These are phyloP conservation scores for Erigeron philadelphicus DNA, from an alignment of 140 eudicot species.

Conservation along the genomic window DNA sequence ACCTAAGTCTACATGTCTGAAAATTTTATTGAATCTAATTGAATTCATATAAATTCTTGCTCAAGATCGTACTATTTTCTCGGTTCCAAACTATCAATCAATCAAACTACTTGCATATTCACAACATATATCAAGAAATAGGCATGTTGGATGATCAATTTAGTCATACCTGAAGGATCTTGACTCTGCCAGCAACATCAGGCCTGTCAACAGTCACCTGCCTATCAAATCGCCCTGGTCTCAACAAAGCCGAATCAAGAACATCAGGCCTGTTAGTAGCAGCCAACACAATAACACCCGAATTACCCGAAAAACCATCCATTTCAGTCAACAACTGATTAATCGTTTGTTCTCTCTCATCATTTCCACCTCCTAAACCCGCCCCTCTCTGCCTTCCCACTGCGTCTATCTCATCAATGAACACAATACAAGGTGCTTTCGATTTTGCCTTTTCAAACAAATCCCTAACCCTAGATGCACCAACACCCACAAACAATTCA, in stretches of 20 bases:
- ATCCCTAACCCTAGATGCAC: slow-evolving; percentile 94
- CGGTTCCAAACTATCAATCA: no score
- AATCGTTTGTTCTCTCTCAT: slow-evolving; percentile 93
- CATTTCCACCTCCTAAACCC: slow-evolving; percentile 93
- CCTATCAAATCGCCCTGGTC: slow-evolving; percentile 95
- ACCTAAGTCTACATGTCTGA: neutral
- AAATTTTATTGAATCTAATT: neutral
- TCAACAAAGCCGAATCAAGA: slow-evolving; percentile 93
- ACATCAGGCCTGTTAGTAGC: slow-evolving; percentile 98
- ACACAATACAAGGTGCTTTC: slow-evolving; percentile 92
- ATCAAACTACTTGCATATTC: slow-evolving; percentile 11
- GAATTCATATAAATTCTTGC: neutral
- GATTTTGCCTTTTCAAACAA: slow-evolving; percentile 84
- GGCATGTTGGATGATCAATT: slow-evolving; percentile 22
- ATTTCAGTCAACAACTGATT: slow-evolving; percentile 97
- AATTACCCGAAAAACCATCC: slow-evolving; percentile 91
- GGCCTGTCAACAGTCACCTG: slow-evolving; percentile 96
- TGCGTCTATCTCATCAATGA: slow-evolving; percentile 95
- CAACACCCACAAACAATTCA: slow-evolving; percentile 91
- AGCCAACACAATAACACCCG: slow-evolving; percentile 96
- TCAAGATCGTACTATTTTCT: neutral
- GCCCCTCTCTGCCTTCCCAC: slow-evolving; percentile 98
- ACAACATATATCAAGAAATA: neutral
- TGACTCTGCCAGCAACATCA: slow-evolving; percentile 96
- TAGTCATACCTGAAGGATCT: slow-evolving; percentile 72